phyloP scores from a whole-genome alignment of 1,139 yeast species.

The Zygotorulaspora mrakii region DNA sequence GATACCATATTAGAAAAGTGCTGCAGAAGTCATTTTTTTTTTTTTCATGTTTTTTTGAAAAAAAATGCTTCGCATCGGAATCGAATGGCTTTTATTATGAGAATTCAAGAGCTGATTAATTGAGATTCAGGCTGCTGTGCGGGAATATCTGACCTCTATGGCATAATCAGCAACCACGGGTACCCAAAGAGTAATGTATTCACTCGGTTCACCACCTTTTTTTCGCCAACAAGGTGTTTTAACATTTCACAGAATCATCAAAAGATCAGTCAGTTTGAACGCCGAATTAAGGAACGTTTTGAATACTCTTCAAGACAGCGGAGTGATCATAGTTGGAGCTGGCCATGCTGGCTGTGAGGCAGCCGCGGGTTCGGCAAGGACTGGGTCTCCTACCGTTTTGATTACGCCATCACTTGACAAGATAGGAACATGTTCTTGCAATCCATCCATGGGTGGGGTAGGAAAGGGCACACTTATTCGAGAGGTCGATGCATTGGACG shows the following conservation, averaged over 20 bases:
- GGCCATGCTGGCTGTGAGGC: slow-evolving; percentile 99
- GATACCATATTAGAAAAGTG: not conserved
- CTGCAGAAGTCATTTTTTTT: slow-evolving; percentile 14
- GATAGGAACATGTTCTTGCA: slow-evolving; percentile 93
- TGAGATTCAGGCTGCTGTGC: too few species aligned
- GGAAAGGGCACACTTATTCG: slow-evolving; percentile 91
- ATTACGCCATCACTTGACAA: slow-evolving; percentile 72
- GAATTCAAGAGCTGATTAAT: too few species aligned
- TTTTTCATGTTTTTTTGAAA: slow-evolving; percentile 7
- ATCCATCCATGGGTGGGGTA: slow-evolving; percentile 97
- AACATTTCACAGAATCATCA: not conserved
- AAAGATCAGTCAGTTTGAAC: slow-evolving; percentile 32
- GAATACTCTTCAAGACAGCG: slow-evolving; percentile 42
- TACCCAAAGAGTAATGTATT: not conserved
- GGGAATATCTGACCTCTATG: too few species aligned
- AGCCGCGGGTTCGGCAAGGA: slow-evolving; percentile 84
- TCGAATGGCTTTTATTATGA: slow-evolving; percentile 11
- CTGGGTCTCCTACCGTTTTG: slow-evolving; percentile 69
- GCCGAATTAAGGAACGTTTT: slow-evolving; percentile 42
- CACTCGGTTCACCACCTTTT: not conserved
- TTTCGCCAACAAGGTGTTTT: not conserved
- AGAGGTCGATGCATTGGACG: slow-evolving; percentile 96
- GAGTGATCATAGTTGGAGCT: slow-evolving; percentile 90
- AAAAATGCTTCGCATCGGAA: slow-evolving; percentile 4
- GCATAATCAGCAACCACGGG: too few species aligned